Conservation (phyloP, 805 yeast genomes). For the Spathaspora hagerdaliae region DNA sequence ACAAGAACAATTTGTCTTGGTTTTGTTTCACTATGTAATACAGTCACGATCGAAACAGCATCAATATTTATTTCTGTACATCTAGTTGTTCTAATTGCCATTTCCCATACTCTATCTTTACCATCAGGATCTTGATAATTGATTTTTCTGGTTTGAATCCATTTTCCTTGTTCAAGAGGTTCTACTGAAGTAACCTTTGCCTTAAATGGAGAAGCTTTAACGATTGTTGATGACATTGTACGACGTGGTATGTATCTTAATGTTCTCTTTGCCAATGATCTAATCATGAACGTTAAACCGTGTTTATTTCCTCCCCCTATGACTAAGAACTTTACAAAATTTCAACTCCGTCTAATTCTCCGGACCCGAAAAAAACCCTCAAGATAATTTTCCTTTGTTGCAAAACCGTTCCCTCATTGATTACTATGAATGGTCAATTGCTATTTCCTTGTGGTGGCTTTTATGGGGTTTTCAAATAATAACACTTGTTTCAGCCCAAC, state of each 20-base stretch:
- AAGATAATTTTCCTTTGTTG: too few species aligned
- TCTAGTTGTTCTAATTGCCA: slow-evolving; percentile 78
- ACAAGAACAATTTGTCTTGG: slow-evolving; percentile 52
- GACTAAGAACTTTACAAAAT: too few species aligned
- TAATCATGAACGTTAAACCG: neutral
- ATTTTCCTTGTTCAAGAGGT: slow-evolving; percentile 34
- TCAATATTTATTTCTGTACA: slow-evolving; percentile 59
- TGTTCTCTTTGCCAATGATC: neutral
- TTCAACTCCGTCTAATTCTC: too few species aligned
- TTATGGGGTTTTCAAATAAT: too few species aligned
- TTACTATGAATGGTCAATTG: too few species aligned
- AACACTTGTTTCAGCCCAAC: too few species aligned
- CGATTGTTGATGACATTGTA: slow-evolving; percentile 2
- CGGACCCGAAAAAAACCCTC: too few species aligned
- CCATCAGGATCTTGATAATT: slow-evolving; percentile 75
- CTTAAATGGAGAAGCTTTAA: slow-evolving; percentile 31
- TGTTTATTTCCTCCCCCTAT: neutral
- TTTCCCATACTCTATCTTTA: slow-evolving; percentile 75
- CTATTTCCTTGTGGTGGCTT: too few species aligned
- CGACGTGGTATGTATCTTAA: neutral
- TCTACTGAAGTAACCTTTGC: slow-evolving; percentile 29
- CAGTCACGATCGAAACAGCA: slow-evolving; percentile 87
- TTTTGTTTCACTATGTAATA: slow-evolving; percentile 48
- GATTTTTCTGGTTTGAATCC: slow-evolving; percentile 57
- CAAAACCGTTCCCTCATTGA: too few species aligned